Percentiles rank a stretch among this genome's conserved stretches.
Evolutionary conservation across 768 basidiomycete genomes (phyloP).

Genomic region (Kwoniella shandongensis): DNA sequence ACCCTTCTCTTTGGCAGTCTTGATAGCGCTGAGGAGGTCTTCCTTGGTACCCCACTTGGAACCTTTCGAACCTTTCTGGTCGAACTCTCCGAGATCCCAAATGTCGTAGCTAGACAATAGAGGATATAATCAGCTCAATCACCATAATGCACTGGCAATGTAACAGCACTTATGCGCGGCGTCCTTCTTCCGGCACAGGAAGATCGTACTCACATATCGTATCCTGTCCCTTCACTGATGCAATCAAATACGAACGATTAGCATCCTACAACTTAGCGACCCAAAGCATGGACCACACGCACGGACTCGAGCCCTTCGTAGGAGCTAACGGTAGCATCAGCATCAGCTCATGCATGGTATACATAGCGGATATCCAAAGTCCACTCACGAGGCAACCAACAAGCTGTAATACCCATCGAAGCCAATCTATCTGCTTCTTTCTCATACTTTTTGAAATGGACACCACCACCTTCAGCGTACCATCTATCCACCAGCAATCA

Average conservation of each 20-base stretch:
- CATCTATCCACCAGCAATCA: slow-evolving; percentile 7
- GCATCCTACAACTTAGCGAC: neutral
- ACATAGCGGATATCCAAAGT: no score
- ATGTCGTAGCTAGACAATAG: slow-evolving; percentile 40
- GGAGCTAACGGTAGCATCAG: slow-evolving; percentile 30
- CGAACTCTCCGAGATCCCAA: slow-evolving; percentile 55
- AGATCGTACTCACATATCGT: slow-evolving; percentile 52
- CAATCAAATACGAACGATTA: neutral
- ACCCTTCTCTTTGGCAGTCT: slow-evolving; percentile 65
- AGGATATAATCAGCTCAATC: neutral
- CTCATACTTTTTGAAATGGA: slow-evolving; percentile 54
- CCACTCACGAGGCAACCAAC: slow-evolving; percentile 54
- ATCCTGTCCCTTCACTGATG: slow-evolving; percentile 51
- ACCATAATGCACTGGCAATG: slow-evolving; percentile 10
- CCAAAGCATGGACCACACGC: no score
- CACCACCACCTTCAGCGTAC: slow-evolving; percentile 44
- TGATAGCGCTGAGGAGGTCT: slow-evolving; percentile 70
- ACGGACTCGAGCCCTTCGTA: slow-evolving; percentile 50
- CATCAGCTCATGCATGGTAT: neutral
- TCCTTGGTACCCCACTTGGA: slow-evolving; percentile 89
- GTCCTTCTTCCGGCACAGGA: no score
- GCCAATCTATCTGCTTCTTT: slow-evolving; percentile 43
- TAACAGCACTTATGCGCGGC: no score
- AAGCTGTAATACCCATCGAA: slow-evolving; percentile 54
- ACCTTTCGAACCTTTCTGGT: slow-evolving; percentile 52